Base-by-base conservation (phyloP, 768 basidiomycete species). In the Naganishia onofrii region DNA sequence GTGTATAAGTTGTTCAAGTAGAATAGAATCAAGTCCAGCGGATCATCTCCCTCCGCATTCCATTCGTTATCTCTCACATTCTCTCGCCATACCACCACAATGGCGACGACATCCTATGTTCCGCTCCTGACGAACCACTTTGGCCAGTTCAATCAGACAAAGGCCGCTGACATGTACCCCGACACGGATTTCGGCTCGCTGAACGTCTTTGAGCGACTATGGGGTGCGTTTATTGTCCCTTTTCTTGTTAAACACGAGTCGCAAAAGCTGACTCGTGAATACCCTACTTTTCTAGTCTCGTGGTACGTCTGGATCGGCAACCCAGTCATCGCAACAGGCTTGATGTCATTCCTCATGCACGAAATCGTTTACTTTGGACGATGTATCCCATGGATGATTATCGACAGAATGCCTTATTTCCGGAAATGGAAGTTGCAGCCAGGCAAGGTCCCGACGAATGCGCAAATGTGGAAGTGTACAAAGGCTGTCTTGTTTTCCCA, bases 351-450 rank as follows among this genome's bases (percentile, higher is more conserved):
- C 81, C 71, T 95, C 28, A 76, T 98, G 73, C 96, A 99, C 81
- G 96, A 99, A 94, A 82, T 93, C 76, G 92, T 97, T 10, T 99
- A 99, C 83, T 99, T 99, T 77, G 96, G 95, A 46, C 90, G 96
- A 28, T 89, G 89, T 73, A 81, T 98, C 21, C 96, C 94, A 0
- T 96, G 93, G 92, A 89, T 97, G 75, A 90, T 96, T 81, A 89
- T 97, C 79, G 96, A 99, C 82, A 84, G 88, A 1, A 91, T 93
- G 38, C 93, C 93, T 0, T 97, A 92, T 83, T 99, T 98, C 83
- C 86, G 87, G 56, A 85, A 87, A 81, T 98, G 91, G 91, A 98
- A 98, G 81, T 84, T 98, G 3, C 95, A 98, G 79, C 88, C 91
- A 4, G 85, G 73, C 73, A 98, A 97, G 81, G 75, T 91, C 2